Conservation (phyloP, 192 early-diverging fungal species). For the Coemansia sp. region DNA sequence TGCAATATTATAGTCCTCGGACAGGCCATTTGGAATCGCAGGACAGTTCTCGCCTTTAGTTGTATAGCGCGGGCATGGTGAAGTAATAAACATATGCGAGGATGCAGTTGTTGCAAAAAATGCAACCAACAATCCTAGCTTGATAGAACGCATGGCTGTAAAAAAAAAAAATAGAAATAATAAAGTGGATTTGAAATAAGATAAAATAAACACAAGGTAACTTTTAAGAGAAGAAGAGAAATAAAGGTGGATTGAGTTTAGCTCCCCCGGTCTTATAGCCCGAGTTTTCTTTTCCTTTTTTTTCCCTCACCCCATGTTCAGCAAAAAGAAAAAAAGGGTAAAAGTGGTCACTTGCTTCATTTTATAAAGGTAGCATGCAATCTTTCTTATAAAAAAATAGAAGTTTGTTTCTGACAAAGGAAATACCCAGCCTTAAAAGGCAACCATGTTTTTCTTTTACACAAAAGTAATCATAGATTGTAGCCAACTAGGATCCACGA, state of each 20-base stretch:
- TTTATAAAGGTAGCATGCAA: not conserved
- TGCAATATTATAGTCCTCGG: slow-evolving; percentile 2
- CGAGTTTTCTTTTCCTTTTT: not conserved
- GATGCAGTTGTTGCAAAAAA: not conserved
- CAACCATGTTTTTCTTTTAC: not conserved
- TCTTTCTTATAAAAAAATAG: not conserved
- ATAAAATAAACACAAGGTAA: not conserved
- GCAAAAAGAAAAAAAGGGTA: not conserved
- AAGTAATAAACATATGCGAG: slow-evolving; percentile 41
- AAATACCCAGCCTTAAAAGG: not conserved
- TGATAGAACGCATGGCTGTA: not conserved
- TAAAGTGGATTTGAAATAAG: not conserved
- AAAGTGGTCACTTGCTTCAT: not conserved
- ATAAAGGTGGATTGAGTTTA: not conserved
- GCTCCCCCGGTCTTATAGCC: not conserved
- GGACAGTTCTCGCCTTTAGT: not conserved
- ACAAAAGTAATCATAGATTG: not conserved
- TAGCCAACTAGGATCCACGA: not conserved
- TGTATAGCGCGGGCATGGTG: slow-evolving; percentile 44
- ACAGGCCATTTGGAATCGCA: slow-evolving; percentile 3
- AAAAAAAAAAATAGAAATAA: not conserved
- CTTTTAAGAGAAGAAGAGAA: not conserved
- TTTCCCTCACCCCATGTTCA: not conserved
- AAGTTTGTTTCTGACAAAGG: not conserved
- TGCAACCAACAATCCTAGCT: not conserved